phyloP scores from a whole-genome alignment of 257 asterid species.

The Anisodus tanguticus region DNA sequence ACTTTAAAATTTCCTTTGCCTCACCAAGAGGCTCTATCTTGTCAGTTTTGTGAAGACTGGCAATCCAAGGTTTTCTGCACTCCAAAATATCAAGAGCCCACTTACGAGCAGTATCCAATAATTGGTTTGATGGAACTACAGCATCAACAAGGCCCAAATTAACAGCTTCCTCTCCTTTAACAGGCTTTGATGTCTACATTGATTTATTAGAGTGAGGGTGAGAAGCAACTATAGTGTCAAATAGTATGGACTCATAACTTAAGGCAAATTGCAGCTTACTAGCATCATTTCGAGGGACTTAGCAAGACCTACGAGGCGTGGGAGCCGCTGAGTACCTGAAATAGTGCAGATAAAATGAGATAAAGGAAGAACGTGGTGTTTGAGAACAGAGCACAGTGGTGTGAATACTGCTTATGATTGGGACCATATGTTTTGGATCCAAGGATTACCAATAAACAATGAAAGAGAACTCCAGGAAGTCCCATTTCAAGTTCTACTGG shows the following conservation, averaged over 20 bases:
- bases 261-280: constrained; percentile 52
- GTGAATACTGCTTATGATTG: neutral
- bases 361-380: neutral
- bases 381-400: neutral
- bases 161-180: constrained; percentile 90
- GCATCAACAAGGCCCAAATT: constrained; percentile 94
- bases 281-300: constrained; percentile 98
- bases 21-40: constrained; percentile 88
- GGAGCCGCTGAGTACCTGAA: constrained; percentile 97
- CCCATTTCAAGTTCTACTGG: neutral
- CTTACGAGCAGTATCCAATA: constrained; percentile 73
- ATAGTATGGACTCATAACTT: constrained; percentile 2
- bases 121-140: constrained; percentile 67
- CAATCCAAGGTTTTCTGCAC: constrained; percentile 75
- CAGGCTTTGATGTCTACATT: constrained; percentile 85
- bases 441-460: neutral
- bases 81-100: constrained; percentile 95
- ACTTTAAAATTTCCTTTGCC: constrained; percentile 88
- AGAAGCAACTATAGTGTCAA: constrained; percentile 4
- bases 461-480: neutral
- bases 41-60: constrained; percentile 81
- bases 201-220: constrained; percentile 27
- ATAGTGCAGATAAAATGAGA: constrained; percentile 21
- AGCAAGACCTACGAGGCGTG: constrained; percentile 95
- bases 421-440: constrained; percentile 9